These are phyloP conservation scores for Shiraia bambusicola DNA, from an alignment of 2,329 filamentous ascomycete genomes.

Conservation along the genomic window DNA sequence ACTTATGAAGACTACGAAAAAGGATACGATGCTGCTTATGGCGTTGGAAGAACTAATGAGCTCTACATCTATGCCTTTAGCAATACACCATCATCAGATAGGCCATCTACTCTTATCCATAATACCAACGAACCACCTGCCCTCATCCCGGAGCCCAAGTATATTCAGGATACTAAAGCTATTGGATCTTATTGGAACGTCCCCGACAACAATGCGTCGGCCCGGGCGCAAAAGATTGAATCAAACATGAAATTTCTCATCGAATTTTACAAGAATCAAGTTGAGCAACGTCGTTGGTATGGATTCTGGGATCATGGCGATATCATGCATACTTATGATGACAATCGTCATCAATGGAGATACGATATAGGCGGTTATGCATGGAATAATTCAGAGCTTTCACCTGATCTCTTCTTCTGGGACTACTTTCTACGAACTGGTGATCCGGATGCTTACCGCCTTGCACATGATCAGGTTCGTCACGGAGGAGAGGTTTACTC, in stretches of 20 bases:
- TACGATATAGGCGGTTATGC: conserved; percentile 66
- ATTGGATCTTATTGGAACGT: conserved; percentile 59
- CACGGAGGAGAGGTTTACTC: conserved; percentile 64
- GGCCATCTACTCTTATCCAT: conserved; percentile 48
- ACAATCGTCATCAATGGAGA: conserved; percentile 60
- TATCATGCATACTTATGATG: conserved; percentile 64
- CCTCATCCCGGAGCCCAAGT: conserved; percentile 51
- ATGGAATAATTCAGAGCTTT: conserved; percentile 67
- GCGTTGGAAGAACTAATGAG: conserved; percentile 61
- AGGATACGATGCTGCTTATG: conserved; percentile 58
- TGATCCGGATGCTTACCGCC: conserved; percentile 57
- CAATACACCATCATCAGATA: conserved; percentile 53
- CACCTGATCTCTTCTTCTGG: conserved; percentile 65
- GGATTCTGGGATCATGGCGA: conserved; percentile 65
- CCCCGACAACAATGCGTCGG: conserved; percentile 39
- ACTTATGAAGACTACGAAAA: conserved; percentile 65
- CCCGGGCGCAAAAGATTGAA: conserved; percentile 46
- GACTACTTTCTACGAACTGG: conserved; percentile 63
- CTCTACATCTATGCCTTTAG: conserved; percentile 57
- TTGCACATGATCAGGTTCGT: conserved; percentile 60
- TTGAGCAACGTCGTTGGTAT: conserved; percentile 62
- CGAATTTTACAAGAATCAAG: conserved; percentile 57
- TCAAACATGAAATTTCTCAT: conserved; percentile 58
- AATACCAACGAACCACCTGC: conserved; percentile 57
- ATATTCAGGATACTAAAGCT: conserved; percentile 56